Conservation (phyloP, 176 grass and related monocot genomes). For the Ampelocalamus luodianensis region DNA sequence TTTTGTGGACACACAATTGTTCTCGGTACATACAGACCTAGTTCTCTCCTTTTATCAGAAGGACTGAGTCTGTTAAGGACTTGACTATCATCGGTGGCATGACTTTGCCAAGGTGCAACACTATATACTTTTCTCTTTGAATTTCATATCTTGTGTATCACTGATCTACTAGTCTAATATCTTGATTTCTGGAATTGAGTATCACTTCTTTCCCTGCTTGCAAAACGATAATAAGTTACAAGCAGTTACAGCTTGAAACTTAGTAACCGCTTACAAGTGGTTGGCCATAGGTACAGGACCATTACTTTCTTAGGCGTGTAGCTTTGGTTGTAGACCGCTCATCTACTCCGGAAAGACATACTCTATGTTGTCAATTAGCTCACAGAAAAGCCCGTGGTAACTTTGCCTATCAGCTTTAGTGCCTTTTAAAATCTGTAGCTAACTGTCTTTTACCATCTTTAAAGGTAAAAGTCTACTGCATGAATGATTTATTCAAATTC, state of each 20-base stretch:
- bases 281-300: not conserved
- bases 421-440: conserved; percentile 1
- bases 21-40: conserved; percentile 98
- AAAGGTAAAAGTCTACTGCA: conserved; percentile 6
- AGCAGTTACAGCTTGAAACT: not conserved
- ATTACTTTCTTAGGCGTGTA: not conserved
- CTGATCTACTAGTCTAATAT: not conserved
- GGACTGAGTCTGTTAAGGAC: conserved; percentile 58
- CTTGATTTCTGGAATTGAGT: not conserved
- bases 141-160: not conserved
- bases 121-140: not conserved
- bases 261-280: not conserved
- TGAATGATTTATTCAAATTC: conserved; percentile 2
- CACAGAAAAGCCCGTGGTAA: conserved; percentile 3
- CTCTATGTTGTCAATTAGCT: conserved; percentile 14
- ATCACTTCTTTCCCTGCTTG: not conserved
- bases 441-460: conserved; percentile 19
- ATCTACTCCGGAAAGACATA: not conserved
- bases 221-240: conserved; percentile 8
- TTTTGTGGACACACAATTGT: conserved; percentile 95
- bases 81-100: conserved; percentile 34
- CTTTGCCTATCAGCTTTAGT: conserved; percentile 3
- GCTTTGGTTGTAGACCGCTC: conserved; percentile 6
- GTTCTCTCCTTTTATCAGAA: conserved; percentile 99
- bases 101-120: conserved; percentile 49